Base-by-base conservation (phyloP, 441 rosid species). In the Rhodomyrtus psidioides region DNA sequence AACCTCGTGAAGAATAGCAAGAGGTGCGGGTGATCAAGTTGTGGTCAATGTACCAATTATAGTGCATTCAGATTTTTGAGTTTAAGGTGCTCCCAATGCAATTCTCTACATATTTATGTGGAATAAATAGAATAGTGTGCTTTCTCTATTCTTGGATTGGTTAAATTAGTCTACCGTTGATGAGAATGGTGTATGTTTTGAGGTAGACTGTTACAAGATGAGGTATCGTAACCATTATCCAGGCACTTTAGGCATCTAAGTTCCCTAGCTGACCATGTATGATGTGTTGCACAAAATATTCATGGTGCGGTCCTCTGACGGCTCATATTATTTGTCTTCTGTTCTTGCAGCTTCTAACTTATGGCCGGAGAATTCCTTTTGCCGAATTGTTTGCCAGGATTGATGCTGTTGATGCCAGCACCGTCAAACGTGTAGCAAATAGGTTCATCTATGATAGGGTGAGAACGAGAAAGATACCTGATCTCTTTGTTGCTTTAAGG, bases 301-400 rank as follows among this genome's bases (percentile, higher is more conserved):
- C 9, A 39, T 39, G 79, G 4, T 70, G 79, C 79, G 21, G 49
- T 39, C 44, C 30, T 39, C 26, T 27, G 70, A 24, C 6, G 81
- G 3, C 27, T 84, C 24, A 53, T 55, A 19, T 53, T 53, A 58
- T 58, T 81, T 51, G 44, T 42, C 70, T 49, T 75, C 65, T 65
- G 13, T 87, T 82, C 53, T 70, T 92, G 92, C 96, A 96, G 99
- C 93, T 98, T 7, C 96, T 98, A 51, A 96, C 99, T 39, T 96
- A 96, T 86, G 98, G 99, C 26, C 93, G 99, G 85, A 96, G 99
- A 93, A 94, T 96, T 82, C 98, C 99, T 60, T 95, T 87, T 27
- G 97, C 99, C 5, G 99, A 98, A 90, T 89, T 98, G 88, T 93
- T 96, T 88, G 98, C 98, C 28, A 92, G 99, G 88, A 96, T 98